Conservation (phyloP, 257 asterid genomes). For the Perilla frutescens region DNA sequence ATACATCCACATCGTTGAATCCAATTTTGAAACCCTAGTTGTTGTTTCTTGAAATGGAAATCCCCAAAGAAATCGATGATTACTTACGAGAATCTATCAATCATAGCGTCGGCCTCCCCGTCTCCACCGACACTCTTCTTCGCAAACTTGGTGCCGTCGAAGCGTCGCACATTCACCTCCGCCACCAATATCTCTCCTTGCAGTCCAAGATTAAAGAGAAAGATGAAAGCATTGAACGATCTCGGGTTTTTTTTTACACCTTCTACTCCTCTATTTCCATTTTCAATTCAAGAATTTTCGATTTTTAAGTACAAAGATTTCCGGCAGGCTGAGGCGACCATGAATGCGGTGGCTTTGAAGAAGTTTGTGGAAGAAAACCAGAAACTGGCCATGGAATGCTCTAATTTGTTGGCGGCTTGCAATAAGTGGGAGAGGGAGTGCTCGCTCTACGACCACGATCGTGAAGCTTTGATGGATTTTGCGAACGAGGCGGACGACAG, state of each 20-base stretch:
- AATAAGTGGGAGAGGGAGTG: conserved; percentile 95
- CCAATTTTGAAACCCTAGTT: conserved; percentile 19
- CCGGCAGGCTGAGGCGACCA: conserved; percentile 76
- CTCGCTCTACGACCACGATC: conserved; percentile 80
- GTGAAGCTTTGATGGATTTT: conserved; percentile 95
- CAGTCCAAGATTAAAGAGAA: conserved; percentile 73
- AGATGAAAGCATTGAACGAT: conserved; percentile 66
- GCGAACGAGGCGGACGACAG: conserved; percentile 94
- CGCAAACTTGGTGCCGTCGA: conserved; percentile 75
- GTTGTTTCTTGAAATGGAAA: conserved; percentile 55
- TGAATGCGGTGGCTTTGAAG: conserved; percentile 93
- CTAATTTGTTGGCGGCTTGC: conserved; percentile 67
- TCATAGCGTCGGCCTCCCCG: conserved; percentile 72
- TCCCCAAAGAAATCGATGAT: conserved; percentile 75
- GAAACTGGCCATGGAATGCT: conserved; percentile 79
- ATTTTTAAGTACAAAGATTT: neutral
- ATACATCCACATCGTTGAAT: neutral
- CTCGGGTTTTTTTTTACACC: conserved; percentile 58
- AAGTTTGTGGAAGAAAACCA: conserved; percentile 94
- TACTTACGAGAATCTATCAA: conserved; percentile 84
- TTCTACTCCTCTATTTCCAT: conserved; percentile 6
- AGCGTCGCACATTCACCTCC: conserved; percentile 54
- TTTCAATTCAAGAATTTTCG: neutral
- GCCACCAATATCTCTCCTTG: conserved; percentile 56
- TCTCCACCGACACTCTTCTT: conserved; percentile 60